phyloP scores from a whole-genome alignment of 2,329 filamentous ascomycete genomes.

The Ophiostoma fasciatum region DNA sequence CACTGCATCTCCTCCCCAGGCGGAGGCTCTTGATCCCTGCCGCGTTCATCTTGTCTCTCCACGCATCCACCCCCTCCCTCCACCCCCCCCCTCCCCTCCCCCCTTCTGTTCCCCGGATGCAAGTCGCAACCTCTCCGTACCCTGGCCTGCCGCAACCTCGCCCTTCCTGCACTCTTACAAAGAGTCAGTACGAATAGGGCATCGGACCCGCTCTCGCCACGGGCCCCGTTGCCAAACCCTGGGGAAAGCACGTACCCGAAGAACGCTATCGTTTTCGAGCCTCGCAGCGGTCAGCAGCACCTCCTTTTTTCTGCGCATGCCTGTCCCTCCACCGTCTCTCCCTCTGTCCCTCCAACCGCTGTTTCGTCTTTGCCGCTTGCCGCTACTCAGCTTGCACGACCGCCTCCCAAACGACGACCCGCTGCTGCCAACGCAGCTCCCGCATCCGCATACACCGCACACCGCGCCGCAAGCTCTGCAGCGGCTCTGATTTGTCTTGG shows the following conservation, averaged over 20 bases:
- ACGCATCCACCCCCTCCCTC: not conserved
- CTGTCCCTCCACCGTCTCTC: too few species aligned
- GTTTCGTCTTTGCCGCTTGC: not conserved
- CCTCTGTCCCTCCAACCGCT: not conserved
- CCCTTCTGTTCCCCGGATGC: constrained; percentile 1
- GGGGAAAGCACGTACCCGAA: constrained; percentile 6
- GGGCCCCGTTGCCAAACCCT: constrained; percentile 1
- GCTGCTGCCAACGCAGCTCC: constrained; percentile 3
- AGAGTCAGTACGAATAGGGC: too few species aligned
- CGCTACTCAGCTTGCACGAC: constrained; percentile 1
- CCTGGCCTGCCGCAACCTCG: not conserved
- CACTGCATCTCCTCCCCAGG: too few species aligned
- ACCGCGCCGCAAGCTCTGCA: not conserved
- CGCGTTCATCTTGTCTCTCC: not conserved
- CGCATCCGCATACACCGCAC: not conserved
- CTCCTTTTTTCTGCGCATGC: too few species aligned
- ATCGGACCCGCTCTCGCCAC: too few species aligned
- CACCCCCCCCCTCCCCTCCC: not conserved
- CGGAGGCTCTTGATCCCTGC: not conserved
- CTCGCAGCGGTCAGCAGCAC: constrained; percentile 1
- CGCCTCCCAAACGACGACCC: constrained; percentile 3
- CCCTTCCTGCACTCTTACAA: not conserved
- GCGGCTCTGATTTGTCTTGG: constrained; percentile 1
- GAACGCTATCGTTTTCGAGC: not conserved
- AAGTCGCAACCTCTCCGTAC: constrained; percentile 1